Conservation (phyloP, 129 eudicot genomes). For the Tagetes patula region DNA sequence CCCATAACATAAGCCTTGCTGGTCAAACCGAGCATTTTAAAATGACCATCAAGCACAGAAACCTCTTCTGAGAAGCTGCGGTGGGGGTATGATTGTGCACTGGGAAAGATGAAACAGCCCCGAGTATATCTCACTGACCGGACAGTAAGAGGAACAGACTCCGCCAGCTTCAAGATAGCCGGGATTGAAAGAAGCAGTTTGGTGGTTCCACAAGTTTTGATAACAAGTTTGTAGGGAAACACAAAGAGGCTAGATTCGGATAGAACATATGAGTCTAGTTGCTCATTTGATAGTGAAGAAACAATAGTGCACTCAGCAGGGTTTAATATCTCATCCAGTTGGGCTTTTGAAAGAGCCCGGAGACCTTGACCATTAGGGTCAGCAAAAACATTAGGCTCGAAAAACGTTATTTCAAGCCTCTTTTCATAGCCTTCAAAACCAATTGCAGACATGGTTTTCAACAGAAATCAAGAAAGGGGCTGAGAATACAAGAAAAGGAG, state of each 20-base stretch:
- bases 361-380: conserved; percentile 88
- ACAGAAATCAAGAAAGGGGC: conserved; percentile 22
- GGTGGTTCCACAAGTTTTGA: conserved; percentile 99
- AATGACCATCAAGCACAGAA: conserved; percentile 69
- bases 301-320: conserved; percentile 99
- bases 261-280: conserved; percentile 81
- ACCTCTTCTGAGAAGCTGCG: conserved; percentile 94
- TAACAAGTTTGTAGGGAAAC: conserved; percentile 73
- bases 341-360: conserved; percentile 66
- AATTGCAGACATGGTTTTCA: conserved; percentile 65
- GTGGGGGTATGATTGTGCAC: conserved; percentile 84
- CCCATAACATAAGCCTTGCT: conserved; percentile 86
- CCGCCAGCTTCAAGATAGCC: conserved; percentile 67
- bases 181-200: conserved; percentile 80
- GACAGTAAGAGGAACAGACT: conserved; percentile 57
- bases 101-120: conserved; percentile 91
- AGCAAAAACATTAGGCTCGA: conserved; percentile 77
- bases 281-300: conserved; percentile 59
- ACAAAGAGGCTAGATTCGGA: conserved; percentile 93
- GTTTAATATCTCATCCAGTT: conserved; percentile 65
- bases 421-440: conserved; percentile 98
- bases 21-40: conserved; percentile 55
- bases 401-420: conserved; percentile 85
- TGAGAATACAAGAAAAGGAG: conserved; percentile 66
- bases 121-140: conserved; percentile 80